Evolutionary conservation across 768 basidiomycete species (phyloP).

Genomic region (Mycena venus): DNA sequence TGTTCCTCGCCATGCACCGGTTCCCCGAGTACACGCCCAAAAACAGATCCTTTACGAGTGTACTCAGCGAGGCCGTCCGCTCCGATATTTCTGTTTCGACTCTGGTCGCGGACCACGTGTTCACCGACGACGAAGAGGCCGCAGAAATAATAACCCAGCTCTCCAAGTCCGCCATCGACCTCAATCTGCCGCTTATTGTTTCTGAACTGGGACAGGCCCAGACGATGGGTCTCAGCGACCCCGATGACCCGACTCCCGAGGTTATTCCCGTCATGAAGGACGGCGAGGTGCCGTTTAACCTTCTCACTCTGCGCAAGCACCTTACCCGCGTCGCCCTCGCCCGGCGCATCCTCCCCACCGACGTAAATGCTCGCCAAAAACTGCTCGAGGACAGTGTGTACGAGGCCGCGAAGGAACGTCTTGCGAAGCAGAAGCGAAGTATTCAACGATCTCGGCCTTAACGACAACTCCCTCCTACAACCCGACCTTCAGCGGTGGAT

Average conservation of each 20-base stretch:
- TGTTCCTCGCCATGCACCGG: constrained; percentile 73
- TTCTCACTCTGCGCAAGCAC: constrained; percentile 77
- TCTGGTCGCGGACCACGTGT: constrained; percentile 70
- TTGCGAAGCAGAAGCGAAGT: constrained; percentile 73
- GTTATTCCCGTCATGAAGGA: constrained; percentile 66
- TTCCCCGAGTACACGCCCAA: constrained; percentile 43
- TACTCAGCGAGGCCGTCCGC: constrained; percentile 62
- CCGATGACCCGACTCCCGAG: constrained; percentile 70
- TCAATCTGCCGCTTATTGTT: constrained; percentile 64
- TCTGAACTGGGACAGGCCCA: constrained; percentile 70
- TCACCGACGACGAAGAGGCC: constrained; percentile 69
- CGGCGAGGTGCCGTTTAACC: constrained; percentile 78
- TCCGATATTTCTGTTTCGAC: constrained; percentile 63
- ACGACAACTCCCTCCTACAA: constrained; percentile 56
- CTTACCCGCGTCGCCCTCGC: constrained; percentile 74
- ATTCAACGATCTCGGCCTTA: constrained; percentile 71
- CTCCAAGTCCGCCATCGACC: constrained; percentile 71
- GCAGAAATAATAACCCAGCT: constrained; percentile 66
- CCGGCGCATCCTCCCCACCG: constrained; percentile 73
- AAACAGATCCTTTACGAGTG: constrained; percentile 39
- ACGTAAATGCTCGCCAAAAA: constrained; percentile 81
- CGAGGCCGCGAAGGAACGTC: constrained; percentile 81
- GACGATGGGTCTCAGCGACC: constrained; percentile 54
- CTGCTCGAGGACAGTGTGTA: constrained; percentile 89
- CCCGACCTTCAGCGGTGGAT: constrained; percentile 80